Evolutionary conservation across 1,284 basidiomycete genomes (phyloP).

Genomic region (Wallemia mellicola): DNA sequence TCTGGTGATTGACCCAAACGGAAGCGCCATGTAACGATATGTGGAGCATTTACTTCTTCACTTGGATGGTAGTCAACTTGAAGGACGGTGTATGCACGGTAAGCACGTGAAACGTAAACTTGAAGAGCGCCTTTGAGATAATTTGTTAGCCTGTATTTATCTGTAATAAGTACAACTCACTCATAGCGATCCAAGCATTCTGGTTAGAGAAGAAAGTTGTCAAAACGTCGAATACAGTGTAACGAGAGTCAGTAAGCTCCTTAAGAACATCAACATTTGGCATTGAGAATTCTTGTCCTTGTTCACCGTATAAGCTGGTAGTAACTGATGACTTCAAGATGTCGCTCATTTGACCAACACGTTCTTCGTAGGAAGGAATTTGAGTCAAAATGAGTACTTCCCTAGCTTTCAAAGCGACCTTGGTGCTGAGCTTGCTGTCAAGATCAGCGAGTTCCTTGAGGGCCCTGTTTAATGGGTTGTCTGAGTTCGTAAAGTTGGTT

Average conservation of each 20-base stretch:
- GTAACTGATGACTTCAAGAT: constrained; percentile 68
- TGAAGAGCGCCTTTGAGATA: constrained; percentile 70
- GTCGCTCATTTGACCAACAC: constrained; percentile 71
- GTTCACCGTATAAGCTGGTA: constrained; percentile 65
- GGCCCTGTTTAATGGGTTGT: constrained; percentile 36
- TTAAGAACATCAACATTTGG: constrained; percentile 45
- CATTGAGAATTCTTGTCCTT: constrained; percentile 35
- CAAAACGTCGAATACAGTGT: constrained; percentile 90
- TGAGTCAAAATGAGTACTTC: constrained; percentile 88
- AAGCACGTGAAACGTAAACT: constrained; percentile 82
- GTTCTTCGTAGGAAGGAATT: constrained; percentile 89
- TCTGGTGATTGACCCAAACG: constrained; percentile 58
- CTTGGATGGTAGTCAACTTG: constrained; percentile 83
- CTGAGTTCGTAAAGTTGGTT: constrained; percentile 37
- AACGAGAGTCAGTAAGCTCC: constrained; percentile 82
- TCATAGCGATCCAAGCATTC: constrained; percentile 54
- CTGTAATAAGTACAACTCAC: constrained; percentile 18
- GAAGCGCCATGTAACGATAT: constrained; percentile 70
- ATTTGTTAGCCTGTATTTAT: neutral
- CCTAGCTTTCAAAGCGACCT: constrained; percentile 78
- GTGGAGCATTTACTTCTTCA: constrained; percentile 38
- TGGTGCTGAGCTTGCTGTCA: constrained; percentile 59
- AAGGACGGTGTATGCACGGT: constrained; percentile 74
- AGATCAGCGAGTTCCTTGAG: constrained; percentile 49
- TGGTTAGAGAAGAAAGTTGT: constrained; percentile 75